These are phyloP conservation scores for Cryphonectria parasitica DNA, from an alignment of 2,329 filamentous ascomycete genomes.

Conservation along the genomic window DNA sequence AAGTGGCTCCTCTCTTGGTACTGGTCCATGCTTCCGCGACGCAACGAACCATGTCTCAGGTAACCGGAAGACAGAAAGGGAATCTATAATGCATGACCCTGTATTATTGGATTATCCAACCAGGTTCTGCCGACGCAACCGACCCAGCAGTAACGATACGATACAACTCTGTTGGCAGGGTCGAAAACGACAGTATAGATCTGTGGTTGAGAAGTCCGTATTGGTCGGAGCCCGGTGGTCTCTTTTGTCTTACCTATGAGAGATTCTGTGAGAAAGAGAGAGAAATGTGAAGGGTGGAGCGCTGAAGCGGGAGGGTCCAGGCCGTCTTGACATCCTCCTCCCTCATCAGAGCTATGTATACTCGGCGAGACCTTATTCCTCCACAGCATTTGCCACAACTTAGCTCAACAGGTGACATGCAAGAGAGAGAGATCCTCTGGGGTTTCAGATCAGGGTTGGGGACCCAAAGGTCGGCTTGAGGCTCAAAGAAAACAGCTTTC, in stretches of 20 bases:
- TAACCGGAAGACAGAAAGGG: neutral
- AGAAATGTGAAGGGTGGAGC: neutral
- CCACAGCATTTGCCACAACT: neutral
- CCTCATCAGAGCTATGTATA: neutral
- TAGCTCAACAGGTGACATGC: neutral
- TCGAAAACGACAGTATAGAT: constrained; percentile 1
- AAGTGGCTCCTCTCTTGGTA: neutral
- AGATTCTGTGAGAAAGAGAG: neutral
- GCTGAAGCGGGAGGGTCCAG: neutral
- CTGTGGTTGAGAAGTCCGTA: neutral
- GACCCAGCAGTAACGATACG: neutral
- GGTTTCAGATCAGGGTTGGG: neutral
- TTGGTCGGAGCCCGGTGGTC: neutral
- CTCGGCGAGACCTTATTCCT: neutral
- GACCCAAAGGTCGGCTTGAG: neutral
- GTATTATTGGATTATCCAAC: neutral
- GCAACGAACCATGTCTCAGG: constrained; percentile 13
- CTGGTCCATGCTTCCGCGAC: constrained; percentile 4
- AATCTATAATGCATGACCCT: too few relatives aligned
- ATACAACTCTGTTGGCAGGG: neutral
- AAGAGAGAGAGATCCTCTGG: neutral
- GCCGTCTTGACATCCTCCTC: neutral
- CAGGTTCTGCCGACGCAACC: neutral
- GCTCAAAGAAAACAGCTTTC: neutral
- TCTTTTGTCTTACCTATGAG: neutral